These are phyloP conservation scores for Xylariaceae sp. DNA, from an alignment of 2,329 filamentous ascomycete species.

Conservation along the genomic window DNA sequence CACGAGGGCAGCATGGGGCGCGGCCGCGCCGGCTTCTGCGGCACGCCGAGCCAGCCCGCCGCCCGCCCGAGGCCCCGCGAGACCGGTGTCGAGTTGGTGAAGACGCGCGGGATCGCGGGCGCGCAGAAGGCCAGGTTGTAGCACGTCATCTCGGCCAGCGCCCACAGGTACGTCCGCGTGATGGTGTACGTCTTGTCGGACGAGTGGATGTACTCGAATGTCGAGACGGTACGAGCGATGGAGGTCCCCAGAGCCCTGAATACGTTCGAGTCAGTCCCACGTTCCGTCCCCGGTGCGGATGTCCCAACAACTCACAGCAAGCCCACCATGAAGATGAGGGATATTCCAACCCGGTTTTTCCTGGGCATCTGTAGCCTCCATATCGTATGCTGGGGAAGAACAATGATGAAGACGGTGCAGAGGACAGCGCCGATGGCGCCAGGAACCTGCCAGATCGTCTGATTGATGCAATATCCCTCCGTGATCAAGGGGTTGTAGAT, in stretches of 20 bases:
- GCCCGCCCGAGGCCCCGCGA: not conserved
- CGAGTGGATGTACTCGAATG: constrained; percentile 18
- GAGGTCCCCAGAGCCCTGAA: no score
- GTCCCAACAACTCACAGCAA: constrained; percentile 30
- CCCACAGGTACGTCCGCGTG: constrained; percentile 32
- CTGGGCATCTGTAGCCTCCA: constrained; percentile 30
- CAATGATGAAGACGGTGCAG: constrained; percentile 32
- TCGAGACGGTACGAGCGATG: no score
- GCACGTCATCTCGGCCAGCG: constrained; percentile 33
- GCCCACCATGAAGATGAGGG: constrained; percentile 32
- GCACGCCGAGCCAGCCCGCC: not conserved
- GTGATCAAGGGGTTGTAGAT: constrained; percentile 17
- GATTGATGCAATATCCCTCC: constrained; percentile 28
- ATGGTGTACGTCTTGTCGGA: constrained; percentile 27
- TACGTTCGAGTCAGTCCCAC: no score
- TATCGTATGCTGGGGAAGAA: constrained; percentile 32
- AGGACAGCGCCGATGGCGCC: constrained; percentile 34
- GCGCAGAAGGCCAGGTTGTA: constrained; percentile 33
- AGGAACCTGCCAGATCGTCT: constrained; percentile 31
- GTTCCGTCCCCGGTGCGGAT: no score
- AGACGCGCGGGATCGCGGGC: constrained; percentile 27
- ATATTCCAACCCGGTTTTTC: constrained; percentile 32
- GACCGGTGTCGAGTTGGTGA: constrained; percentile 7
- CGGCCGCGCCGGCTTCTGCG: not conserved
- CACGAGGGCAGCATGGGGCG: not conserved